Conservation (phyloP, 148 eudicot species). For the Cornus florida region DNA sequence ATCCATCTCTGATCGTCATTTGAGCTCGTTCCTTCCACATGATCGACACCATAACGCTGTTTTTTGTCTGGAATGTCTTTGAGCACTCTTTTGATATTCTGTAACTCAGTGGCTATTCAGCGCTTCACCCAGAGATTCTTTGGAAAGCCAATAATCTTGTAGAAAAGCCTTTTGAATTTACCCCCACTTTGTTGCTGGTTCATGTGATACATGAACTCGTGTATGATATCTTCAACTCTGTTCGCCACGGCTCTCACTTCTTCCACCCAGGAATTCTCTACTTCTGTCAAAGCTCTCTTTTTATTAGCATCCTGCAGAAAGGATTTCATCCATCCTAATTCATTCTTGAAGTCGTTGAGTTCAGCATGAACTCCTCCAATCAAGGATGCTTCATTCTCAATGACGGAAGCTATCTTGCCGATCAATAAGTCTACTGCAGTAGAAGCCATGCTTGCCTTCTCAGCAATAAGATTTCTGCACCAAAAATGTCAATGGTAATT, state of each 20-base stretch:
- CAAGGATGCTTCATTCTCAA: not conserved
- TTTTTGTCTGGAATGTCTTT: not conserved
- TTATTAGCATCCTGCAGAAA: not conserved
- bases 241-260: not conserved
- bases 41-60: not conserved
- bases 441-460: too few relatives aligned
- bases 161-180: not conserved
- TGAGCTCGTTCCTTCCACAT: not conserved
- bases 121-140: not conserved
- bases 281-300: not conserved
- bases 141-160: not conserved
- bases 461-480: too few relatives aligned
- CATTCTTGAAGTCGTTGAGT: not conserved
- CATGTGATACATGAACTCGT: conserved; percentile 3
- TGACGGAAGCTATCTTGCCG: not conserved
- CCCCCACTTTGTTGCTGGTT: not conserved
- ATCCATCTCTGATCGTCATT: not conserved
- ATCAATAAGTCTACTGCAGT: not conserved
- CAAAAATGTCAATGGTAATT: too few relatives aligned
- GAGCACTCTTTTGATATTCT: not conserved
- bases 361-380: not conserved
- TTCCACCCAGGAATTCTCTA: not conserved
- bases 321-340: conserved; percentile 1
- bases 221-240: conserved; percentile 8
- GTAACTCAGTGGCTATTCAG: not conserved